Conservation (phyloP, 306 rosid species). For the Sesbania bispinosa region DNA sequence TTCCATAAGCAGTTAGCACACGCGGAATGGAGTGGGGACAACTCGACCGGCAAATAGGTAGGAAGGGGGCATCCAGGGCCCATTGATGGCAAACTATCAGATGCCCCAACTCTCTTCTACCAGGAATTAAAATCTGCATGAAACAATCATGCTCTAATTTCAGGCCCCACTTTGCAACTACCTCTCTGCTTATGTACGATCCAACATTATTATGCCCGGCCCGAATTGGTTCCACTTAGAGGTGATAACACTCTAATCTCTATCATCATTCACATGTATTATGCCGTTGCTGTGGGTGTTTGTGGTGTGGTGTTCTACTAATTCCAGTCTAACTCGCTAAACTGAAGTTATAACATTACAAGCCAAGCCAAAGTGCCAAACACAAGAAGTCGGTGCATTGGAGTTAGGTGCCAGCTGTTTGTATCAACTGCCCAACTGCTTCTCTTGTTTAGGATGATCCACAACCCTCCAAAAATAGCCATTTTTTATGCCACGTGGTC, state of each 20-base stretch:
- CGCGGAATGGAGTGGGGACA: conserved; percentile 35
- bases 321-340: neutral
- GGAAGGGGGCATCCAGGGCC: conserved; percentile 53
- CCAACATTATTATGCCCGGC: neutral
- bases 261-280: too few species aligned
- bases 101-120: too few species aligned
- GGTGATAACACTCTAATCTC: too few species aligned
- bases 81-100: neutral
- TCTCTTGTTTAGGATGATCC: conserved; percentile 14
- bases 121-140: neutral
- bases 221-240: neutral
- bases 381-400: conserved; percentile 44
- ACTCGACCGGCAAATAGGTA: conserved; percentile 42
- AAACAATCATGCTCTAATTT: neutral
- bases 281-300: neutral
- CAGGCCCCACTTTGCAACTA: conserved; percentile 25
- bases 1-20: conserved; percentile 1
- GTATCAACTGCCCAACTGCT: conserved; percentile 67
- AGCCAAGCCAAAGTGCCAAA: neutral
- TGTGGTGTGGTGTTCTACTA: neutral
- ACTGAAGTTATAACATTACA: neutral
- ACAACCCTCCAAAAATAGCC: conserved; percentile 18
- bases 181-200: neutral
- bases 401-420: conserved; percentile 53
- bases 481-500: conserved; percentile 35